These are phyloP conservation scores for Hypoxylon sp. DNA, from an alignment of 2,329 filamentous ascomycete genomes.

Conservation along the genomic window DNA sequence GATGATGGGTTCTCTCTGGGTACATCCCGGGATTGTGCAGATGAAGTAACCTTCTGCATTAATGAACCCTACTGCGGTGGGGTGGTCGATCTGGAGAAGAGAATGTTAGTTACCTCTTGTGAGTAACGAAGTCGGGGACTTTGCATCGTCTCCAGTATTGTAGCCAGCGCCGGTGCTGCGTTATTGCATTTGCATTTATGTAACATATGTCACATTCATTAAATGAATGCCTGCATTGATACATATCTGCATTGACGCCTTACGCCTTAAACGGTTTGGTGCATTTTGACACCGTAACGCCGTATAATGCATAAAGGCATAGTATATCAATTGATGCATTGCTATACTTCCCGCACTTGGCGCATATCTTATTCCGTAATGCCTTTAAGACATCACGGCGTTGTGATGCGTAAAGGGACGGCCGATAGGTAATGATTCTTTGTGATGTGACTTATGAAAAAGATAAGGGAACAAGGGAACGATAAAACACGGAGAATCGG, in stretches of 20 bases:
- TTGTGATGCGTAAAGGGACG: background rate
- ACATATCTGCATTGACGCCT: background rate
- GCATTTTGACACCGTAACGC: background rate
- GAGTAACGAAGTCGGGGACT: background rate
- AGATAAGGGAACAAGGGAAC: background rate
- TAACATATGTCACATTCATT: background rate
- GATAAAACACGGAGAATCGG: background rate
- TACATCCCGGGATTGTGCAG: background rate
- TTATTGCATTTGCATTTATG: background rate
- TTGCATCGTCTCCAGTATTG: background rate
- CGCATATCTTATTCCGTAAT: background rate
- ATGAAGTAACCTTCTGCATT: background rate
- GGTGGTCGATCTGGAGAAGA: slow-evolving; percentile 7
- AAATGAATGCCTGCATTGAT: background rate
- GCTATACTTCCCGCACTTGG: background rate
- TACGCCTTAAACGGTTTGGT: background rate
- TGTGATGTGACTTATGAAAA: background rate
- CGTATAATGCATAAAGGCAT: background rate
- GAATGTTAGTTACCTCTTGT: background rate
- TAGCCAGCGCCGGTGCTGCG: background rate
- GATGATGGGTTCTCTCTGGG: background rate
- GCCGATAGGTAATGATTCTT: background rate
- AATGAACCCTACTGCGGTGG: background rate
- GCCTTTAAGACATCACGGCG: background rate
- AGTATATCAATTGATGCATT: background rate